Percentiles rank a stretch among this genome's conserved stretches.
These are phyloP conservation scores for Gymnopus androsaceus DNA, from an alignment of 1,284 basidiomycete genomes.

Conservation along the genomic window DNA sequence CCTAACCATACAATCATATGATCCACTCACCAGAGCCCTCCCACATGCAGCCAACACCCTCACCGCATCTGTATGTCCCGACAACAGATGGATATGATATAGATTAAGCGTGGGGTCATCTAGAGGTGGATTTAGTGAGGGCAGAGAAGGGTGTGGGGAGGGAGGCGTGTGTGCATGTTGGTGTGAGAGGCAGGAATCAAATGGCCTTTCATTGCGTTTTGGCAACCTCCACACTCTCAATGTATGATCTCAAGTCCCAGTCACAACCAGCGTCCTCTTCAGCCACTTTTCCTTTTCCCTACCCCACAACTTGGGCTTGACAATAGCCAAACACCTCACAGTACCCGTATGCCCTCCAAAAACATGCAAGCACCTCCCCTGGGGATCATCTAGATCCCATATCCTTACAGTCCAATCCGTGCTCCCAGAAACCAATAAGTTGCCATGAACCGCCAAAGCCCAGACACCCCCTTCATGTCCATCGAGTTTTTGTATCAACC, in stretches of 20 bases:
- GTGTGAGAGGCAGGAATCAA: constrained; percentile 53
- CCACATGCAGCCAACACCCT: constrained; percentile 90
- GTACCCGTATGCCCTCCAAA: constrained; percentile 95
- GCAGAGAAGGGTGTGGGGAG: no score
- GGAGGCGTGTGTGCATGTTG: no score
- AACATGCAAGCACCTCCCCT: constrained; percentile 84
- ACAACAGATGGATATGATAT: constrained; percentile 81
- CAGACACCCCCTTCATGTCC: constrained; percentile 96
- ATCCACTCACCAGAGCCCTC: constrained; percentile 88
- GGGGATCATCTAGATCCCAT: constrained; percentile 83
- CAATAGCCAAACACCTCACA: constrained; percentile 87
- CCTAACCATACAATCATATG: constrained; percentile 90
- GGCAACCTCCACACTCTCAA: constrained; percentile 91
- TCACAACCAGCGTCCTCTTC: constrained; percentile 86
- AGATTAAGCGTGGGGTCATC: constrained; percentile 87
- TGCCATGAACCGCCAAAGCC: constrained; percentile 84
- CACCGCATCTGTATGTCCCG: constrained; percentile 90
- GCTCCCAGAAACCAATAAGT: constrained; percentile 89
- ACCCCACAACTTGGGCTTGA: constrained; percentile 73
- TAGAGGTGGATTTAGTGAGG: no score
- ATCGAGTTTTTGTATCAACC: constrained; percentile 70
- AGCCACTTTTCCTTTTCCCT: constrained; percentile 73
- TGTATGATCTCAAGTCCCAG: constrained; percentile 89
- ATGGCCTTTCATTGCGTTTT: constrained; percentile 71
- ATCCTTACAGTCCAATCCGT: constrained; percentile 94